A percentile compares a stretch with the other conserved stretches of the same genome.
phyloP scores from a whole-genome alignment of 495 filamentous ascomycete species.

The Bombardia bombarda region DNA sequence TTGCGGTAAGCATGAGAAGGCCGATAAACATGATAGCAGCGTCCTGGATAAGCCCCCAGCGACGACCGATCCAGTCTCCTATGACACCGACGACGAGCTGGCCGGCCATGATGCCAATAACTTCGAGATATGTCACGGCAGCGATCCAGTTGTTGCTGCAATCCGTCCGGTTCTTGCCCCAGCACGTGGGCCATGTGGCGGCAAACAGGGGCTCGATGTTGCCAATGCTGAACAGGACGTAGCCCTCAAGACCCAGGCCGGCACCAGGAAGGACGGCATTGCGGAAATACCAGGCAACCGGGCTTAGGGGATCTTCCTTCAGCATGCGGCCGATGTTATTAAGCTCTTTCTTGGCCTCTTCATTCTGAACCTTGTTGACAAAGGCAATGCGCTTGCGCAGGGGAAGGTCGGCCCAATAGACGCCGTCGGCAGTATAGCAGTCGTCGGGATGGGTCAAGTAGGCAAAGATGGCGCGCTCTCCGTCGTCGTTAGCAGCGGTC shows the following conservation, averaged over 20 bases:
- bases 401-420: conserved; percentile 84
- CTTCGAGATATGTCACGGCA: conserved; percentile 76
- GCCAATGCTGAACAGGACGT: conserved; percentile 91
- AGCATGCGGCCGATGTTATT: conserved; percentile 62
- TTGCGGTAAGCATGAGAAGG: conserved; percentile 75
- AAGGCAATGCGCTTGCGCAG: conserved; percentile 59
- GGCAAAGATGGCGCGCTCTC: conserved; percentile 66
- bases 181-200: conserved; percentile 62
- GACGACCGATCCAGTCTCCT: conserved; percentile 65
- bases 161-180: conserved; percentile 46
- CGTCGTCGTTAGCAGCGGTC: conserved; percentile 39
- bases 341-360: conserved; percentile 59
- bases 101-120: conserved; percentile 82
- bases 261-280: conserved; percentile 86
- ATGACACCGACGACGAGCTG: conserved; percentile 66
- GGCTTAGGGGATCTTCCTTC: conserved; percentile 71
- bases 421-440: conserved; percentile 67
- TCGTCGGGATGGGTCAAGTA: conserved; percentile 73
- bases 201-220: conserved; percentile 73
- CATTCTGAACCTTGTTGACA: conserved; percentile 57
- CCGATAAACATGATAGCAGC: conserved; percentile 88
- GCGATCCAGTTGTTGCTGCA: conserved; percentile 70
- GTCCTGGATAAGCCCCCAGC: conserved; percentile 90
- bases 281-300: conserved; percentile 71
- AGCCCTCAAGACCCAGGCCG: conserved; percentile 82